phyloP scores from a whole-genome alignment of 1,139 yeast species.

The Pichia terricola region DNA sequence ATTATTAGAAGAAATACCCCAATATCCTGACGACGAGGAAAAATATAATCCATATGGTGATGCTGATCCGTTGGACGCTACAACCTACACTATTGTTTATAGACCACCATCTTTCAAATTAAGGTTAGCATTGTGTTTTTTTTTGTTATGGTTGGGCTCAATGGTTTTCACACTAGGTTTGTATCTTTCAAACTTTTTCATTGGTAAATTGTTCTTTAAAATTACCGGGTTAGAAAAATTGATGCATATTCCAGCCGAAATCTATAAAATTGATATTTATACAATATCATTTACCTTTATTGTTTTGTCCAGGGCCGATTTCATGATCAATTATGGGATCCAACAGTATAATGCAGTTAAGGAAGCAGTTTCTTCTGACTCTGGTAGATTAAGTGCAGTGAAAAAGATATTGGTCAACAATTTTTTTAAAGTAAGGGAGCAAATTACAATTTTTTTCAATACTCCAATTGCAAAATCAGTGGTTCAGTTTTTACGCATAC shows the following conservation, averaged over 20 bases:
- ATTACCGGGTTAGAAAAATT: not conserved
- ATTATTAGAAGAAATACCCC: constrained; percentile 38
- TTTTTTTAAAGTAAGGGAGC: not conserved
- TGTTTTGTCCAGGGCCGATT: not conserved
- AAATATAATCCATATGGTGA: constrained; percentile 44
- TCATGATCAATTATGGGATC: not conserved
- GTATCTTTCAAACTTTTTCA: constrained; percentile 7
- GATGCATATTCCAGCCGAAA: not conserved
- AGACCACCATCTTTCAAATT: constrained; percentile 69
- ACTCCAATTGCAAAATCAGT: not conserved
- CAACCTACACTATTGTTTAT: constrained; percentile 68
- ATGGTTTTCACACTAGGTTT: constrained; percentile 35
- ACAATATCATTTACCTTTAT: constrained; percentile 10
- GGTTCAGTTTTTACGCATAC: not conserved
- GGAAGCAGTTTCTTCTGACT: not conserved
- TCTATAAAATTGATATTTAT: constrained; percentile 3
- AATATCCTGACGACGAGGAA: constrained; percentile 26
- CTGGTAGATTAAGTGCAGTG: not conserved
- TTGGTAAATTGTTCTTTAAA: constrained; percentile 9
- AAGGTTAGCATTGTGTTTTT: constrained; percentile 49
- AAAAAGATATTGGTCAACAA: not conserved
- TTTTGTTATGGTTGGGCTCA: constrained; percentile 64
- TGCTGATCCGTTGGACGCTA: constrained; percentile 39
- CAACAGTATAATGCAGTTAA: not conserved
- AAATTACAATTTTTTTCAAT: no score